Conservation (phyloP, 1,284 basidiomycete genomes). For the Volvariella surrecta region DNA sequence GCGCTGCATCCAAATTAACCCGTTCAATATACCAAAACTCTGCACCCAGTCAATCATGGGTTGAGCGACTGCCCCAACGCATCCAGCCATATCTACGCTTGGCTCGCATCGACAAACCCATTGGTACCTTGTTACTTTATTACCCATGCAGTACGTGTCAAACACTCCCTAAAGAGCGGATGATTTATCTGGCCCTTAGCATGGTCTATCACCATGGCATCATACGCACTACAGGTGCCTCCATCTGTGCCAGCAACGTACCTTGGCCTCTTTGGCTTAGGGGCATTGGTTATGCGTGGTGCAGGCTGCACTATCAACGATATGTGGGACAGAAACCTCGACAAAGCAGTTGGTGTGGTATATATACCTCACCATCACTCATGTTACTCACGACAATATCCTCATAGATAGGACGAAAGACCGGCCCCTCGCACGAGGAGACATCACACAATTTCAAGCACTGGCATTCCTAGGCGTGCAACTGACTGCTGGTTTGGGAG, state of each 20-base stretch:
- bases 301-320: slow-evolving; percentile 99
- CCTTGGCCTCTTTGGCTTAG: slow-evolving; percentile 79
- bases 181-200: slow-evolving; percentile 37
- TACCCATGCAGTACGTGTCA: slow-evolving; percentile 80
- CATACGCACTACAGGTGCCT: slow-evolving; percentile 65
- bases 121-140: slow-evolving; percentile 85
- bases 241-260: slow-evolving; percentile 66
- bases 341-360: slow-evolving; percentile 81
- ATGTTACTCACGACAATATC: neutral
- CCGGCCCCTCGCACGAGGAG: slow-evolving; percentile 71
- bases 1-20: neutral
- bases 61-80: slow-evolving; percentile 53
- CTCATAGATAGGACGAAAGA: slow-evolving; percentile 33
- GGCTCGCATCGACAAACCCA: slow-evolving; percentile 91
- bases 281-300: slow-evolving; percentile 93
- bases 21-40: neutral
- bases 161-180: neutral
- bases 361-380: neutral
- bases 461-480: slow-evolving; percentile 81
- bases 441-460: slow-evolving; percentile 73
- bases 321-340: slow-evolving; percentile 94
- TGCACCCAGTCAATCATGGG: slow-evolving; percentile 40
- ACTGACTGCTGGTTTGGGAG: slow-evolving; percentile 78
- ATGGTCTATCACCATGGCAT: slow-evolving; percentile 94
- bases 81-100: slow-evolving; percentile 78